Evolutionary conservation across 2,329 filamentous ascomycete species (phyloP), one percentile per base, ranked within the genome.

Genomic region (Colletotrichum simmondsii): DNA sequence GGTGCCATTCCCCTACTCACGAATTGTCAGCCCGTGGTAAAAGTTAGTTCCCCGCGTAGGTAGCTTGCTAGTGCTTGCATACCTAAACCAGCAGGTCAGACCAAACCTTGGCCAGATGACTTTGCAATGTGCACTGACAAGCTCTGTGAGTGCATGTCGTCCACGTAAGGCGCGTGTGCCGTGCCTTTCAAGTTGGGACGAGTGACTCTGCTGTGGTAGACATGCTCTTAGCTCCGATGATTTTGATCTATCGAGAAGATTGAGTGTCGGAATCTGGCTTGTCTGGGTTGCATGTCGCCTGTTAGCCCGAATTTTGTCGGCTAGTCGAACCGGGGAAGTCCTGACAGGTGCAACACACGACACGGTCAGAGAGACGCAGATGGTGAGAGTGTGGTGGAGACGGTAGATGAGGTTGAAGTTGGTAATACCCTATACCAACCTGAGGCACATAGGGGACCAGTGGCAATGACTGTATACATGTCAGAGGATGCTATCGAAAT

Each of bases 361-460:
- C 30, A 46, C 49, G 24, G 63, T 57, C 22, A 69, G 24, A 49
- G 61, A 64, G 49, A 64, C 49, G 61, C 19, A 28, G 61, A 28
- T 11, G 61, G 54, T 70, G 65, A 69, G 52, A 72, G 59, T 19
- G 59, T 22, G 42, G 59, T 72, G 69, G 69, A 57, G 30, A 64
- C 30, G 32, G 22, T 22, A 54, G 30, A 14, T 56, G 53, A 32
- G 22, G 37, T n/a, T 16, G n/a, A 19, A 46, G 28, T 37, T 19
- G 28, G 49, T 1, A 24, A 14, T 11, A 42, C 37, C 14, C 14
- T 42, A 24, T 59, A 19, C 19, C 16, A 22, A n/a, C 42, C 42
- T 49, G 4, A 22, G 42, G 42, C 42, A 49, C 42, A 22, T 10
- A 11, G 42, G 19, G 16, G 19, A 35, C 19, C 11, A 19, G 19